A percentile compares a stretch with the other conserved stretches of the same genome.
Conservation (phyloP, 192 early-diverging fungal species). For the Physocladia obscura region DNA sequence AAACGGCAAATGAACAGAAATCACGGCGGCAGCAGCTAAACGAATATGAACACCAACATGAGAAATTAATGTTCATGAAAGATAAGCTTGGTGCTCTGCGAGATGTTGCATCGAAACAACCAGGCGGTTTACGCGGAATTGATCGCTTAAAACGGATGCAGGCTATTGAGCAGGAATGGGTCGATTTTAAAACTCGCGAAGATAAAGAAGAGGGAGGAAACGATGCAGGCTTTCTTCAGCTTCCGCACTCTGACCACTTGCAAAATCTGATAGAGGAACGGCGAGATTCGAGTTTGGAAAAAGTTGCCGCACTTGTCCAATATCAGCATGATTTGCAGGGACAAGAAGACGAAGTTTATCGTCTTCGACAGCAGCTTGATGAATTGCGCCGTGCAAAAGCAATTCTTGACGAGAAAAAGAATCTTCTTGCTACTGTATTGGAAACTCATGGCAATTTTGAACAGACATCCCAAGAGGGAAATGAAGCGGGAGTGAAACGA, state of each 20-base stretch:
- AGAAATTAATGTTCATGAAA: background rate
- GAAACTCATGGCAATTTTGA: background rate
- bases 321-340: background rate
- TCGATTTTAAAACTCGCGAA: background rate
- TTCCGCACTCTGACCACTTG: too few species aligned
- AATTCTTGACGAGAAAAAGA: constrained; percentile 9
- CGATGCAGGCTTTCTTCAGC: background rate
- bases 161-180: background rate
- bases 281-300: background rate
- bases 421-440: background rate
- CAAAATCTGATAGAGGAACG: background rate
- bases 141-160: background rate
- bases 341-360: constrained; percentile 9
- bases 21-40: background rate
- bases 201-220: background rate
- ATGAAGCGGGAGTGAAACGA: background rate
- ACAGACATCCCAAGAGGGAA: background rate
- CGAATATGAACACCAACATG: background rate
- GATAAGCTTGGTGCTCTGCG: background rate
- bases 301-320: background rate
- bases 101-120: background rate
- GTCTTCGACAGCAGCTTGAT: background rate
- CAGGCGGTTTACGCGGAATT: background rate
- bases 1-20: background rate
- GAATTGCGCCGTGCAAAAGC: background rate